phyloP scores from a whole-genome alignment of 2,329 filamentous ascomycete species.

The Exophiala xenobiotica region DNA sequence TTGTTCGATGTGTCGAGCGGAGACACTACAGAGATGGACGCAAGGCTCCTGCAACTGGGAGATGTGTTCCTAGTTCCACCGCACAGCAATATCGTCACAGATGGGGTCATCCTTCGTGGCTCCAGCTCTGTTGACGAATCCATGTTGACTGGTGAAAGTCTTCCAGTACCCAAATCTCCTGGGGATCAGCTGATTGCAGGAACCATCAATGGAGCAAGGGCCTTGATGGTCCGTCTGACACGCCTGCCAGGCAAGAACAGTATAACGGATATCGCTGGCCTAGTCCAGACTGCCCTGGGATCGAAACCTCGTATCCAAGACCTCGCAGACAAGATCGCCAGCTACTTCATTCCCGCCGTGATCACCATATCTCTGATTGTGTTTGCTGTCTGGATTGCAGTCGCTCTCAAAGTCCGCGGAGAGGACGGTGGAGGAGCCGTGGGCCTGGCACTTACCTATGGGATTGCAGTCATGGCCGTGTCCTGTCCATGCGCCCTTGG shows the following conservation, averaged over 20 bases:
- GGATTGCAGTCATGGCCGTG: constrained; percentile 69
- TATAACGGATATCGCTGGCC: constrained; percentile 63
- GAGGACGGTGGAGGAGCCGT: constrained; percentile 47
- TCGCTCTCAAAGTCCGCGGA: constrained; percentile 48
- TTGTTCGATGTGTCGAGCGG: constrained; percentile 41
- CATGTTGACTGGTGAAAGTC: constrained; percentile 72
- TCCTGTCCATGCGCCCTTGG: constrained; percentile 79
- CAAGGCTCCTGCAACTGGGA: constrained; percentile 66
- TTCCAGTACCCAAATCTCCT: constrained; percentile 57
- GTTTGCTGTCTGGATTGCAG: constrained; percentile 64
- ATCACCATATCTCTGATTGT: constrained; percentile 56
- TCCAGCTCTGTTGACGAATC: constrained; percentile 70
- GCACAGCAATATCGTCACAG: constrained; percentile 63
- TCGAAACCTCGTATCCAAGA: constrained; percentile 68
- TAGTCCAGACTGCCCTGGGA: constrained; percentile 70
- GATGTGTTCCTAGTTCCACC: constrained; percentile 65
- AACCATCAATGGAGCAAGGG: constrained; percentile 56
- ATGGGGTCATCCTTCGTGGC: constrained; percentile 64
- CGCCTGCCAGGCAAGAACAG: constrained; percentile 70
- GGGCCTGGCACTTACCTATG: constrained; percentile 65
- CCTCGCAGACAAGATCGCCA: constrained; percentile 65
- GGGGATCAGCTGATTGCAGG: constrained; percentile 63
- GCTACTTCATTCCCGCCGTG: constrained; percentile 68
- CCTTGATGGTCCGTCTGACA: constrained; percentile 53
- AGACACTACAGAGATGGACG: constrained; percentile 57